Evolutionary conservation across 2,329 filamentous ascomycete species (phyloP).

Genomic region (Colletotrichum coccodes): DNA sequence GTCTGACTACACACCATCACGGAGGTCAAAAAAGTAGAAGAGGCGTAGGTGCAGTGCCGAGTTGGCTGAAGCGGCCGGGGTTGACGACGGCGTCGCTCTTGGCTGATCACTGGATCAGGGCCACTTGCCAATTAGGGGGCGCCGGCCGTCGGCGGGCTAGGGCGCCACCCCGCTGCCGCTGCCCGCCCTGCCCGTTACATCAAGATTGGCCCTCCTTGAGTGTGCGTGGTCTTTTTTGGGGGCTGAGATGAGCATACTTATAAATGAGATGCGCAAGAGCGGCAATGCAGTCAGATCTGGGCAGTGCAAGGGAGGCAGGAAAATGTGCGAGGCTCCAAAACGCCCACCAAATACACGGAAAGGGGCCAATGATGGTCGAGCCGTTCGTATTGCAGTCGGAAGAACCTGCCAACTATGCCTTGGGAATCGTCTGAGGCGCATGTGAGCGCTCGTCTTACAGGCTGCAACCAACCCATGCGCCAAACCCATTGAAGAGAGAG

Average conservation of each 20-base stretch:
- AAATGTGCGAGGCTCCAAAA: slow-evolving; percentile 12
- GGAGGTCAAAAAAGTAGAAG: background rate
- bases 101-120: slow-evolving; percentile 31
- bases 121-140: slow-evolving; percentile 10
- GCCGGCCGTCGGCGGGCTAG: slow-evolving; percentile 17
- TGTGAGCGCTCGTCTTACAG: background rate
- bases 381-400: background rate
- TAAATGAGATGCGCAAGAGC: background rate
- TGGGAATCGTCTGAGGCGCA: background rate
- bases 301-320: slow-evolving; percentile 14
- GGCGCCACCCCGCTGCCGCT: slow-evolving; percentile 29
- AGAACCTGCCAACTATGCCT: background rate
- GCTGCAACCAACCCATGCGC: background rate
- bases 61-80: slow-evolving; percentile 10
- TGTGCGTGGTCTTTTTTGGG: background rate
- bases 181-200: background rate
- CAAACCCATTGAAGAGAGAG: background rate
- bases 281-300: slow-evolving; percentile 29
- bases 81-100: slow-evolving; percentile 22
- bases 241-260: slow-evolving; percentile 9
- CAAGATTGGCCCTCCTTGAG: background rate
- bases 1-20: background rate
- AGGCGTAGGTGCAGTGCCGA: slow-evolving; percentile 28
- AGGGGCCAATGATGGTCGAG: background rate
- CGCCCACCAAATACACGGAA: background rate